Conservation (phyloP, 2,329 filamentous ascomycete genomes). For the Clarireedia homoeocarpa region DNA sequence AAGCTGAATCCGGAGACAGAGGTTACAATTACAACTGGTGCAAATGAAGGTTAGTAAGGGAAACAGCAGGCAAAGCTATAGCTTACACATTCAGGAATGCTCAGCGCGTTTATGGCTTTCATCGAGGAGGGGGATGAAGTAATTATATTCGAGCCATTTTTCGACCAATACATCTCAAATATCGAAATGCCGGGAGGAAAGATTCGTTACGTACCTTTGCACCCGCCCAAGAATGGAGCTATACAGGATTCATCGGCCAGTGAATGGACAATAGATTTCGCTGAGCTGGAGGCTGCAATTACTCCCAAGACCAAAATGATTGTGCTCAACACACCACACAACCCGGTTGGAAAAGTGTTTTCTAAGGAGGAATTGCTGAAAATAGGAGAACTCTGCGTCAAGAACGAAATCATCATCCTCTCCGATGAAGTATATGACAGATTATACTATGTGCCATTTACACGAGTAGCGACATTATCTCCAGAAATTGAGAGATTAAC, state of each 20-base stretch:
- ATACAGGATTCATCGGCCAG: slow-evolving; percentile 73
- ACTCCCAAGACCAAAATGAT: slow-evolving; percentile 92
- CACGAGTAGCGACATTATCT: slow-evolving; percentile 80
- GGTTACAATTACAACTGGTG: slow-evolving; percentile 87
- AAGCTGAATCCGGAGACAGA: slow-evolving; percentile 81
- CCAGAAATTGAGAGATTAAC: slow-evolving; percentile 84
- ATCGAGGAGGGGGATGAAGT: slow-evolving; percentile 92
- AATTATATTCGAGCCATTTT: slow-evolving; percentile 97
- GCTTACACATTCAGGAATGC: slow-evolving; percentile 54
- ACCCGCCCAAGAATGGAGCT: slow-evolving; percentile 75
- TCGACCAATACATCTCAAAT: slow-evolving; percentile 98
- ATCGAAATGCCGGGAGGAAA: slow-evolving; percentile 97
- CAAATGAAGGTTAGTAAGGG: slow-evolving; percentile 57
- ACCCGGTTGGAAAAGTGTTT: slow-evolving; percentile 95
- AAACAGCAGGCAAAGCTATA: background rate
- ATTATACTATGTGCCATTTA: slow-evolving; percentile 92
- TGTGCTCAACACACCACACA: slow-evolving; percentile 80
- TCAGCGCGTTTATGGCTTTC: slow-evolving; percentile 97
- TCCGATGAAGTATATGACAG: slow-evolving; percentile 92
- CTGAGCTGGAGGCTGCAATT: slow-evolving; percentile 72
- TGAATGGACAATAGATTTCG: slow-evolving; percentile 84
- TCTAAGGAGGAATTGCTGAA: slow-evolving; percentile 72
- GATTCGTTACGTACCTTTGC: slow-evolving; percentile 91
- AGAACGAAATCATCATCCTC: slow-evolving; percentile 89
- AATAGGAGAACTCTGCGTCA: slow-evolving; percentile 83